Base-by-base conservation (phyloP, 345 rosid genomes). In the Syzygium grande region DNA sequence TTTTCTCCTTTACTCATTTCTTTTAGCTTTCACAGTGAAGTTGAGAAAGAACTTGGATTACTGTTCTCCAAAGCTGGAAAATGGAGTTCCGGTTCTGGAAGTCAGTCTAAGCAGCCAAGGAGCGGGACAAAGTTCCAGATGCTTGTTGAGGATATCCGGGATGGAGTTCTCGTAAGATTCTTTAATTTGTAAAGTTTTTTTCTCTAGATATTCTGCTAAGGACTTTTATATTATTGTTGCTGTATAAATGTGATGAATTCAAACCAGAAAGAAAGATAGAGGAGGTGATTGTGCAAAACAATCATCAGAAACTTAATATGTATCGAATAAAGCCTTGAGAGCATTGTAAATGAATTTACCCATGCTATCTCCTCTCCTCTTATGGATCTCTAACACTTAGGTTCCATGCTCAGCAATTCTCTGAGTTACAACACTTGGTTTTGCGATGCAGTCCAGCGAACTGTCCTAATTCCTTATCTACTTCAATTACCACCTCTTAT, bases 121-220 rank as follows among this genome's bases (percentile, higher is more conserved):
- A 80, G 89, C 27, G 94, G 94, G 85, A 94, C 94, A 7, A 94
- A 95, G 92, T 97, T 97, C 87, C 96, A 93, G 90, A 96, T 97
- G 99, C 94, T 95, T 87, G 99, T 97, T 58, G 99, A 97, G 92
- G 99, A 97, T 92, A 85, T 96, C 65, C 93, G 94, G 78, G 98
- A 97, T 87, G 99, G 99, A 88, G 97, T 95, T 25, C 94, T 98
- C 86, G 99, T 97, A 94, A 93, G 95, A 89, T 38, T 80, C 87
- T 46, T 8, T 41, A 78, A 17, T 87, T 30, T 10, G 30, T 78
- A 27, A 17, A 43, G 54, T 17, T 25, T 51, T 12, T 34, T 5
- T 84, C 38, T 73, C 61, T 89, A 6, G 21, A 86, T 51, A 19
- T 38, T 86, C 16, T 43, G 84, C 58, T 30, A 34, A 30, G 79